Evolutionary conservation across 306 rosid genomes (phyloP).

Genomic region (Rosa lucieae): DNA sequence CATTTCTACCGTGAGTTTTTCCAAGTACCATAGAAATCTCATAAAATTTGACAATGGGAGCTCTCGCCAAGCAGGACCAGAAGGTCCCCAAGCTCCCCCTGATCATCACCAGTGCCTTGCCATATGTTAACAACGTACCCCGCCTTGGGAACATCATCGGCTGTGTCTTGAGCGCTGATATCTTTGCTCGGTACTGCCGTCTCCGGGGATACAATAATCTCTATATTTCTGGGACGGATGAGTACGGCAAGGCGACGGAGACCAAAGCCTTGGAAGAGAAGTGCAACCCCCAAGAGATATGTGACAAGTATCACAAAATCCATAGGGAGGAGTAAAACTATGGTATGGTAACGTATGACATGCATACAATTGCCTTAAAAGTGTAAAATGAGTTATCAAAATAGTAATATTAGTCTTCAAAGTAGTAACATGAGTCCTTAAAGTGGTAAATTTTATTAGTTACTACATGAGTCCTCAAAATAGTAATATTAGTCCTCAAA

Average conservation of each 20-base stretch:
- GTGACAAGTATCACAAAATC: neutral
- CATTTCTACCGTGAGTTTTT: too few species aligned
- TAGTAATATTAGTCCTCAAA: too few species aligned
- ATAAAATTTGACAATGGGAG: neutral
- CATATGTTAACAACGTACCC: conserved; percentile 92
- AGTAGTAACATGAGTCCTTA: too few species aligned
- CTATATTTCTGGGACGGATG: neutral
- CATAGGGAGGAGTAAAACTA: neutral
- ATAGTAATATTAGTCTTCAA: too few species aligned
- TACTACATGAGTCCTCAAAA: too few species aligned
- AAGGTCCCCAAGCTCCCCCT: conserved; percentile 38
- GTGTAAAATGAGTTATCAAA: too few species aligned
- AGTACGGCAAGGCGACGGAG: neutral
- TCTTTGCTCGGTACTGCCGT: neutral
- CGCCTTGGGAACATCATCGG: conserved; percentile 95
- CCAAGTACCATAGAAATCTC: too few species aligned
- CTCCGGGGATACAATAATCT: neutral
- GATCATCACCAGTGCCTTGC: conserved; percentile 80
- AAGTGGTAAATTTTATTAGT: too few species aligned
- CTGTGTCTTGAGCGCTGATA: neutral
- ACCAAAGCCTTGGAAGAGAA: neutral
- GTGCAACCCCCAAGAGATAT: neutral
- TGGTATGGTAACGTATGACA: too few species aligned
- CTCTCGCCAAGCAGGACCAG: neutral
- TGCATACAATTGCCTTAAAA: too few species aligned